Evolutionary conservation across 148 eudicot species (phyloP).

Genomic region (Dysphania ambrosioides): DNA sequence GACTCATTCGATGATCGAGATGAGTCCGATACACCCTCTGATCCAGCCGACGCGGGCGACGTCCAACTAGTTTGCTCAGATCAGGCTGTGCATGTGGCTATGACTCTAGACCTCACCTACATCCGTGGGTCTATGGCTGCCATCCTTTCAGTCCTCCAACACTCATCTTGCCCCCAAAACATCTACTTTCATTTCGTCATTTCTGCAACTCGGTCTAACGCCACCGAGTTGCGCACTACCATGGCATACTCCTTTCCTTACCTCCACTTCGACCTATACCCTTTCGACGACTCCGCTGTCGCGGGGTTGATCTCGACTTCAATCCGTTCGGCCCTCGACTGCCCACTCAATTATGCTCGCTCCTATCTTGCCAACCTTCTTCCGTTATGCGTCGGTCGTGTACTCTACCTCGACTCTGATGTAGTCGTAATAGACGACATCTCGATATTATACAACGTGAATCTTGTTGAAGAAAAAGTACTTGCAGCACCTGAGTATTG

Average conservation of each 20-base stretch:
- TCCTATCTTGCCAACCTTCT: slow-evolving; percentile 56
- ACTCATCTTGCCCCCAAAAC: slow-evolving; percentile 76
- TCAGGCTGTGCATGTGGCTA: slow-evolving; percentile 68
- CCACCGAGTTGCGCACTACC: slow-evolving; percentile 46
- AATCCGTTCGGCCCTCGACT: slow-evolving; percentile 83
- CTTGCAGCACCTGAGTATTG: slow-evolving; percentile 82
- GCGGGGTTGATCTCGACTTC: slow-evolving; percentile 73
- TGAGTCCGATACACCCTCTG: not conserved
- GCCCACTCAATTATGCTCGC: slow-evolving; percentile 73
- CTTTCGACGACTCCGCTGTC: slow-evolving; percentile 44
- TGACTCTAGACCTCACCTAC: slow-evolving; percentile 78
- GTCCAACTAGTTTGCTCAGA: slow-evolving; percentile 45
- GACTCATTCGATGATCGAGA: not conserved
- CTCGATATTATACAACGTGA: slow-evolving; percentile 34
- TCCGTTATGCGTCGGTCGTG: slow-evolving; percentile 47
- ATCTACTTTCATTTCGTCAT: slow-evolving; percentile 63
- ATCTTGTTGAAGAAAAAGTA: slow-evolving; percentile 29
- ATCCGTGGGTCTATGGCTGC: slow-evolving; percentile 89
- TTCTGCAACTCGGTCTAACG: slow-evolving; percentile 32
- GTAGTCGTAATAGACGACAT: slow-evolving; percentile 66
- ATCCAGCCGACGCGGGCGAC: no score
- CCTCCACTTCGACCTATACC: slow-evolving; percentile 53
- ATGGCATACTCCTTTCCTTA: slow-evolving; percentile 56
- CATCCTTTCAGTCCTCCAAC: slow-evolving; percentile 70
- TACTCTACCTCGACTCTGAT: slow-evolving; percentile 74